phyloP scores from a whole-genome alignment of 2,329 filamentous ascomycete genomes.

The Xylaria sp. region DNA sequence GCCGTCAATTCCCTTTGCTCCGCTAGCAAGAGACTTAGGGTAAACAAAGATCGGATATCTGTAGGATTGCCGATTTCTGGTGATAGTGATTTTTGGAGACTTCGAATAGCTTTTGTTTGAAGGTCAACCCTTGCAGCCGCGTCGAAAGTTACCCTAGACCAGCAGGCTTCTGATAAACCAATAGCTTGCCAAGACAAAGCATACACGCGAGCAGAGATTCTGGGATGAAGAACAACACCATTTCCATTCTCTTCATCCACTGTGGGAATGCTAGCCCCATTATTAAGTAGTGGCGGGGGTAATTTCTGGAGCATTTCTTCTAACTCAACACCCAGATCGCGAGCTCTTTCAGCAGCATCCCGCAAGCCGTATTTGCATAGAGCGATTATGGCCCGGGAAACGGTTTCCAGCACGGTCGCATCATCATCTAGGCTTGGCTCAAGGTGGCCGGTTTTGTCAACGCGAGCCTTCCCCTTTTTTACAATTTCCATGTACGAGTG shows the following conservation, averaged over 20 bases:
- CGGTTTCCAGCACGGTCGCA: slow-evolving; percentile 77
- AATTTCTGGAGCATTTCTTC: slow-evolving; percentile 78
- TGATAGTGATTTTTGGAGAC: slow-evolving; percentile 77
- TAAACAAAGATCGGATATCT: slow-evolving; percentile 81
- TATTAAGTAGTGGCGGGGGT: slow-evolving; percentile 48
- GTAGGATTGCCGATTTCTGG: slow-evolving; percentile 72
- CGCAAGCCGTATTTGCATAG: slow-evolving; percentile 83
- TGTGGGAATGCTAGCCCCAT: slow-evolving; percentile 45
- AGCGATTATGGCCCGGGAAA: slow-evolving; percentile 81
- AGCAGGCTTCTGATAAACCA: slow-evolving; percentile 85
- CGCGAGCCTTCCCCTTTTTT: slow-evolving; percentile 82
- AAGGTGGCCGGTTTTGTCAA: slow-evolving; percentile 78
- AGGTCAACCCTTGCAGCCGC: slow-evolving; percentile 75
- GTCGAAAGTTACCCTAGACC: slow-evolving; percentile 84
- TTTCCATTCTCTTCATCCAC: slow-evolving; percentile 50
- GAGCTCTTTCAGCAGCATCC: slow-evolving; percentile 81
- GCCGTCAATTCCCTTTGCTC: slow-evolving; percentile 83
- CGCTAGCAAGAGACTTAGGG: slow-evolving; percentile 84
- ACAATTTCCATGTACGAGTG: slow-evolving; percentile 93
- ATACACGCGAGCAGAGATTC: slow-evolving; percentile 69
- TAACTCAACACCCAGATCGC: slow-evolving; percentile 74
- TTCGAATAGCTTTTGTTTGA: slow-evolving; percentile 80
- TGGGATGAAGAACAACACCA: slow-evolving; percentile 51
- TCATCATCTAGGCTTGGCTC: slow-evolving; percentile 83
- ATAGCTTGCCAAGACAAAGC: slow-evolving; percentile 84